Conservation (phyloP, 148 eudicot genomes). For the Chenopodium quinoa region DNA sequence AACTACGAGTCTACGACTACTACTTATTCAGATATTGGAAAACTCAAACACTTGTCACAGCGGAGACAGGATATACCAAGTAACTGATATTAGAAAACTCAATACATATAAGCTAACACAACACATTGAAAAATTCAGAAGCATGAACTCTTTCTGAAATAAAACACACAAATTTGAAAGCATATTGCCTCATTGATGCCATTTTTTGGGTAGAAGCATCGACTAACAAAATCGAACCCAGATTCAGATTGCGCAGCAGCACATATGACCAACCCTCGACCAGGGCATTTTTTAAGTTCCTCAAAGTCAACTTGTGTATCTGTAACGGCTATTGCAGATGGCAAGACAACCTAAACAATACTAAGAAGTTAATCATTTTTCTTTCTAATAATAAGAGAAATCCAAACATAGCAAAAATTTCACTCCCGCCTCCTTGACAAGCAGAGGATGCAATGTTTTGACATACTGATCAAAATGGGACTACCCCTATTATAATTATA, state of each 20-base stretch:
- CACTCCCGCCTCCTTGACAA: neutral
- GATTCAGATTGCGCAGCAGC: conserved; percentile 59
- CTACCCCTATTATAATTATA: neutral
- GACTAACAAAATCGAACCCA: conserved; percentile 69
- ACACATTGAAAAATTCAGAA: neutral
- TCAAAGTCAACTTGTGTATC: conserved; percentile 49
- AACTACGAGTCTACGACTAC: too few relatives aligned
- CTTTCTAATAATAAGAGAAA: neutral
- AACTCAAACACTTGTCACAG: neutral
- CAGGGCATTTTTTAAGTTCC: conserved; percentile 46
- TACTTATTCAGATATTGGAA: too few relatives aligned
- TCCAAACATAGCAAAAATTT: neutral
- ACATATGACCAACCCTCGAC: conserved; percentile 58
- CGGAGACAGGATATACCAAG: neutral
- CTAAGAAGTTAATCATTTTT: neutral
- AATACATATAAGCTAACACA: too few relatives aligned
- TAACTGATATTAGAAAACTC: neutral
- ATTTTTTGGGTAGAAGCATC: conserved; percentile 65
- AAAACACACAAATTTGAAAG: neutral
- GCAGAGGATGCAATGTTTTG: neutral
- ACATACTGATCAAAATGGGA: neutral
- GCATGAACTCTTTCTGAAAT: neutral
- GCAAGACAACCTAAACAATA: conserved; percentile 53
- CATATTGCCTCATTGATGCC: conserved; percentile 59
- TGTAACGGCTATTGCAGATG: conserved; percentile 55